Evolutionary conservation across 257 asterid species (phyloP), one percentile per base, ranked within the genome.

Genomic region (Nicotiana undulata): DNA sequence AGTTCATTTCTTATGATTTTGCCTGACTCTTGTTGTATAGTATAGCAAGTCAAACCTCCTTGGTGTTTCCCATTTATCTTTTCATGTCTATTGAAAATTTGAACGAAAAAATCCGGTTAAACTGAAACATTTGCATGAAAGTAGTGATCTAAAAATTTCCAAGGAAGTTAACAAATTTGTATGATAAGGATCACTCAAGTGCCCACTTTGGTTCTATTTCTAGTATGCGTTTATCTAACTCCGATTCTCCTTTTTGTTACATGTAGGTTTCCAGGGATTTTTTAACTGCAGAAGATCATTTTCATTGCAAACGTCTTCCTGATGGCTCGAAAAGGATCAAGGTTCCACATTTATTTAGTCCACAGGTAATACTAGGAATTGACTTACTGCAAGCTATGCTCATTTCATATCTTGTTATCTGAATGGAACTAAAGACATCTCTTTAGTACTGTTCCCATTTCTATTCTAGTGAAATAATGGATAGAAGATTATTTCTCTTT

Each of bases 281-380:
- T 63, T 32, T n/a, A 34, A 77, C 44, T 31, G 32, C 17, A 44
- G 84, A 82, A 63, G 79, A 60, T 53, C 60, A 49, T 64, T 31
- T 65, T 51, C 81, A 79, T 75, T 75, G 56, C 77, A 82, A 75
- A 26, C 84, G 84, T 34, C 70, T 76, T 16, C 76, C 84, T 51
- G 84, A 82, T 82, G 81, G 81, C 53, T 82, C 84, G 22, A 82
- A 82, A 53, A 82, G 84, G 76, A 52, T 82, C 44, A 64, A 3
- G 13, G 32, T 63, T 51, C 81, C 81, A 5, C 55, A 60, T 82
- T 63, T 81, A 20, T 76, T 81, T 56, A 81, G 51, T 8, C 84
- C 81, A 26, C 84, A 75, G 84, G 84, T 81, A 81, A 81, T 46
- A 26, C 77, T 10, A 70, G 13, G 15, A 12, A 32, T 3, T 64